Evolutionary conservation across 139 green algal species (phyloP).

Genomic region (Gonium pectorale): DNA sequence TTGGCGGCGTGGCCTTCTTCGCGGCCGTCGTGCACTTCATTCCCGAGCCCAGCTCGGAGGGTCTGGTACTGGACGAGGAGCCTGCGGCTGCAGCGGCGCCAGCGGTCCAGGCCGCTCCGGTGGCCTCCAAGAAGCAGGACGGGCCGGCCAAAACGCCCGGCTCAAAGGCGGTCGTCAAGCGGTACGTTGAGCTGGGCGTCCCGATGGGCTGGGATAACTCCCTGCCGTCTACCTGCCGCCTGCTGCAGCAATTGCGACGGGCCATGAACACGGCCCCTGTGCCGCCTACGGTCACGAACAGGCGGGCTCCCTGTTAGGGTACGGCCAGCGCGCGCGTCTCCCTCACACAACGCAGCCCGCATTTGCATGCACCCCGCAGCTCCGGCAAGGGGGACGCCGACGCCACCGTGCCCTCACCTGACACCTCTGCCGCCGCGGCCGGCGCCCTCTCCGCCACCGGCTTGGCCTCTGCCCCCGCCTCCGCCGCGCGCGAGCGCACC

Average conservation of each 20-base stretch:
- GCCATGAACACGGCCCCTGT: too few relatives aligned
- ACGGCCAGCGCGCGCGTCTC: too few relatives aligned
- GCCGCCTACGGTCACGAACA: too few relatives aligned
- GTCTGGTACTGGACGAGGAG: slow-evolving; percentile 44
- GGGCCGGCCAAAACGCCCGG: not conserved
- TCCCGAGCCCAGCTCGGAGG: slow-evolving; percentile 66
- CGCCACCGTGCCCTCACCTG: not conserved
- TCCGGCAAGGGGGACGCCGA: not conserved
- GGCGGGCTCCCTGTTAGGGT: too few relatives aligned
- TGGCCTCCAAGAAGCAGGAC: not conserved
- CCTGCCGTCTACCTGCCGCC: too few relatives aligned
- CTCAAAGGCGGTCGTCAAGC: not conserved
- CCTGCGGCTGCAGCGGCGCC: not conserved
- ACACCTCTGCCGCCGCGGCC: not conserved
- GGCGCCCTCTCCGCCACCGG: not conserved
- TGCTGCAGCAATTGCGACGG: too few relatives aligned
- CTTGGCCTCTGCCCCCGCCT: not conserved
- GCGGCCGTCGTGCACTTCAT: slow-evolving; percentile 73
- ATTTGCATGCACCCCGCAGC: too few relatives aligned
- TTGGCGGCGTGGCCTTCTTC: slow-evolving; percentile 79
- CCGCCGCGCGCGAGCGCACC: not conserved
- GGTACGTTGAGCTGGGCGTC: not conserved
- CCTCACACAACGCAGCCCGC: too few relatives aligned
- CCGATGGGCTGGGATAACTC: too few relatives aligned
- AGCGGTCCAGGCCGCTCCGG: not conserved